A percentile compares a stretch with the other conserved stretches of the same genome.
Evolutionary conservation across 164 flowering plant genomes (phyloP).

Genomic region (Vitis labrusca): DNA sequence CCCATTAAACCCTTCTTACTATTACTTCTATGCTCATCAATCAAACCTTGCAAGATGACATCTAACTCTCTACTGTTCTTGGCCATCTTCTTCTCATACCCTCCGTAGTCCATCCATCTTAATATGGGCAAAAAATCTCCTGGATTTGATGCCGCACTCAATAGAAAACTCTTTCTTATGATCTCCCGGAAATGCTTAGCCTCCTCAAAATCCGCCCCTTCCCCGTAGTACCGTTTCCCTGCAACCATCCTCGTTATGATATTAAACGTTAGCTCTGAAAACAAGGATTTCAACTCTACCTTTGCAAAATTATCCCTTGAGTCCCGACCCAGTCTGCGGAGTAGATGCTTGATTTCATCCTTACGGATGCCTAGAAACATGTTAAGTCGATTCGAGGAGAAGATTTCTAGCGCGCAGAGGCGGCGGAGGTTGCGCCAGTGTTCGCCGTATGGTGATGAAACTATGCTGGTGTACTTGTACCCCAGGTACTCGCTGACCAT

Average conservation of each 20-base stretch:
- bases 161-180: conserved; percentile 13
- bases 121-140: conserved; percentile 11
- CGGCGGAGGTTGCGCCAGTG: conserved; percentile 47
- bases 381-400: conserved; percentile 30
- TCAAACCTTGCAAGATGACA: conserved; percentile 19
- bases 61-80: conserved; percentile 17
- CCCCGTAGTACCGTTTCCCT: conserved; percentile 29
- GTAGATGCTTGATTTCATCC: conserved; percentile 23
- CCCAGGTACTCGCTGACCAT: background rate
- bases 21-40: conserved; percentile 21
- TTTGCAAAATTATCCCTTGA: background rate
- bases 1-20: background rate
- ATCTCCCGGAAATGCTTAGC: conserved; percentile 16
- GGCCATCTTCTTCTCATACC: conserved; percentile 1
- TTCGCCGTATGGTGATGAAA: conserved; percentile 13
- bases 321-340: conserved; percentile 1
- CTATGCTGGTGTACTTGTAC: background rate
- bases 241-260: conserved; percentile 30
- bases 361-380: conserved; percentile 16
- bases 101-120: conserved; percentile 23
- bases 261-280: conserved; percentile 24
- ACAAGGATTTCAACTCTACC: conserved; percentile 14
- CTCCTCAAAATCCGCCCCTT: conserved; percentile 16
- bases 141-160: conserved; percentile 1
- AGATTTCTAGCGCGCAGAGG: conserved; percentile 21